phyloP scores from a whole-genome alignment of 1,139 yeast species.

The Scheffersomyces insectosa region DNA sequence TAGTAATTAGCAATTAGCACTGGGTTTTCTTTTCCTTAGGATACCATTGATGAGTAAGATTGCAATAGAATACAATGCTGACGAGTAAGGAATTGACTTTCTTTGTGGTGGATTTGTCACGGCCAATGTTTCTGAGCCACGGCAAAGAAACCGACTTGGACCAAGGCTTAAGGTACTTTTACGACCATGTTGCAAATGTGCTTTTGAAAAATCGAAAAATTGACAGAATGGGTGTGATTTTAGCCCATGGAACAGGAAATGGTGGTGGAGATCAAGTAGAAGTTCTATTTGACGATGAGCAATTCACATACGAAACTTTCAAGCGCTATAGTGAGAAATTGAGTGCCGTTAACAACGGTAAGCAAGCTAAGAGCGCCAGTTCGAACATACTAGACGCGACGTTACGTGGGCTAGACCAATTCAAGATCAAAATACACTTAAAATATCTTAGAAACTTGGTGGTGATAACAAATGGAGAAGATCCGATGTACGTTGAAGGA shows the following conservation, averaged over 20 bases:
- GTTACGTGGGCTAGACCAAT: constrained; percentile 29
- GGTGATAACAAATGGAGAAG: constrained; percentile 44
- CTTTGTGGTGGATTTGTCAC: constrained; percentile 54
- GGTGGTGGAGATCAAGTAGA: constrained; percentile 3
- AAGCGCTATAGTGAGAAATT: constrained; percentile 7
- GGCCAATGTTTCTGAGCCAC: constrained; percentile 35
- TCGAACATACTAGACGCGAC: constrained; percentile 29
- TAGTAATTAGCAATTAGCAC: too few relatives aligned
- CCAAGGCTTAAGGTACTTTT: constrained; percentile 32
- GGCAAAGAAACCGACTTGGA: not conserved
- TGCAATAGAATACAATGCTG: too few relatives aligned
- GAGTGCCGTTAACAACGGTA: not conserved
- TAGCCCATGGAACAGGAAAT: constrained; percentile 22
- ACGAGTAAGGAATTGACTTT: constrained; percentile 35
- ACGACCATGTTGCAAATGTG: constrained; percentile 43
- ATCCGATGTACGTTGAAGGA: constrained; percentile 13
- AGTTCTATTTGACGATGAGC: constrained; percentile 25
- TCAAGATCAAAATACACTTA: constrained; percentile 28
- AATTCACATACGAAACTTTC: constrained; percentile 20
- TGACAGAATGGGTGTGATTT: constrained; percentile 52
- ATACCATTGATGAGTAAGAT: too few relatives aligned
- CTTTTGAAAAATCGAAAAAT: constrained; percentile 54
- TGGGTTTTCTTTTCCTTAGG: too few relatives aligned
- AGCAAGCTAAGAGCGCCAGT: not conserved
- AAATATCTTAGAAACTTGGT: constrained; percentile 41